Evolutionary conservation across 192 early-diverging fungal genomes (phyloP), one percentile per base, ranked within the genome.

Genomic region (Backusella macrospora): DNA sequence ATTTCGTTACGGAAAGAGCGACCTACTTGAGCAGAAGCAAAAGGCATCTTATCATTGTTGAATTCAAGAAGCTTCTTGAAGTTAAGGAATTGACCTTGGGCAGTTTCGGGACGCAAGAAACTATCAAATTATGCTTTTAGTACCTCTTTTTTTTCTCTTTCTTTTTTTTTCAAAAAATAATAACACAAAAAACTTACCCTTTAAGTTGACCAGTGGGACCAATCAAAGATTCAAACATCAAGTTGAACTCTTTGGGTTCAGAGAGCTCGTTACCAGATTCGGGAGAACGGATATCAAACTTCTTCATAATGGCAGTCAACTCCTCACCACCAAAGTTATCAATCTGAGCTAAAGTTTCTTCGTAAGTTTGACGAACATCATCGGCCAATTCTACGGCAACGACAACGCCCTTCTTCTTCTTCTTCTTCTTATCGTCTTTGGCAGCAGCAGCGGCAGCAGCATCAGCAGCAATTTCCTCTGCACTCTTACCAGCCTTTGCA

Each of bases 1-100:
- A 99, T 99, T 81, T 99, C 98, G 78, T 99, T 99, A 80, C 98
- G 90, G 91, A 99, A 99, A 39, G 96, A 95, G 70, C 96, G 96
- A 79, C 98, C 98, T 45, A 99, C 92, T 73, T 93, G 94, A 46
- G 98, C 97, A 65, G 96, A 98, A 40, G 98, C 98, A 83, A 99
- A 99, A n/a, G 98, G 98, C 92, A 99, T 96, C 74, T 93, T 92
- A 66, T 94, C 92, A 83, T 95, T 97, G 88, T 99, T 99, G 86
- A 93, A 97, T 79, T 99, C 98, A 62, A 98, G 88, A 48, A 99
- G 87, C 21, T 90, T 87, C 85, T 96, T 95, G 77, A 99, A 99
- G 89, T 98, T 98, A 70, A 99, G 83, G 81, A 99, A 99, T 83
- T 99, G 98, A 78, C 98, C 98, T 86, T 99, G 98, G 39, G 98